A percentile compares a stretch with the other conserved stretches of the same genome.
Evolutionary conservation across 2,329 filamentous ascomycete genomes (phyloP).

Genomic region (Colletotrichum spaethianum): DNA sequence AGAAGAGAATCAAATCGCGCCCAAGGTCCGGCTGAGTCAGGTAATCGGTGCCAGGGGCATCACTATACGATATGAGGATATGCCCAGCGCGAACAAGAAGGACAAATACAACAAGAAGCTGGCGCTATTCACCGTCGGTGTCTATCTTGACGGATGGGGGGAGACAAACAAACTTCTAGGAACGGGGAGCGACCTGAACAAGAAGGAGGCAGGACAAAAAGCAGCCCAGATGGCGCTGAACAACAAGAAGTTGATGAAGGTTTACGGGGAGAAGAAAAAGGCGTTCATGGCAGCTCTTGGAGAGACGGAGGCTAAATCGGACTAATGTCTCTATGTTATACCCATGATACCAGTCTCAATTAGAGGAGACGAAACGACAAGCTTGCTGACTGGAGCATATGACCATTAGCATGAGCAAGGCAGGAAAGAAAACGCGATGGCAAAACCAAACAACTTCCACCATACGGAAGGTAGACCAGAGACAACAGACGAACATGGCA

Average conservation of each 20-base stretch:
- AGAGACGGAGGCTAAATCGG: neutral
- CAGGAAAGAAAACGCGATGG: neutral
- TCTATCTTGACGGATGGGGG: constrained; percentile 79
- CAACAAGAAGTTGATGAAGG: constrained; percentile 75
- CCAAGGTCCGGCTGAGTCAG: constrained; percentile 67
- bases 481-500: neutral
- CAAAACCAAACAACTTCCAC: neutral
- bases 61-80: constrained; percentile 73
- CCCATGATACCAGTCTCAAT: constrained; percentile 12
- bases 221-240: constrained; percentile 76
- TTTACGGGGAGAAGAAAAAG: constrained; percentile 63
- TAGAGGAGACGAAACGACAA: neutral
- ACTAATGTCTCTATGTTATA: constrained; percentile 10
- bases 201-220: constrained; percentile 77
- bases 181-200: constrained; percentile 74
- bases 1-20: constrained; percentile 5
- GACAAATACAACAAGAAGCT: constrained; percentile 68
- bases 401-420: neutral
- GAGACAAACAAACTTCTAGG: constrained; percentile 74
- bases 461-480: neutral
- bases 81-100: constrained; percentile 59
- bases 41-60: constrained; percentile 70
- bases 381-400: neutral
- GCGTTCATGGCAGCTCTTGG: constrained; percentile 51
- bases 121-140: constrained; percentile 73